phyloP scores from a whole-genome alignment of 768 basidiomycete genomes.

The Tylopilus vinaceipallidus region DNA sequence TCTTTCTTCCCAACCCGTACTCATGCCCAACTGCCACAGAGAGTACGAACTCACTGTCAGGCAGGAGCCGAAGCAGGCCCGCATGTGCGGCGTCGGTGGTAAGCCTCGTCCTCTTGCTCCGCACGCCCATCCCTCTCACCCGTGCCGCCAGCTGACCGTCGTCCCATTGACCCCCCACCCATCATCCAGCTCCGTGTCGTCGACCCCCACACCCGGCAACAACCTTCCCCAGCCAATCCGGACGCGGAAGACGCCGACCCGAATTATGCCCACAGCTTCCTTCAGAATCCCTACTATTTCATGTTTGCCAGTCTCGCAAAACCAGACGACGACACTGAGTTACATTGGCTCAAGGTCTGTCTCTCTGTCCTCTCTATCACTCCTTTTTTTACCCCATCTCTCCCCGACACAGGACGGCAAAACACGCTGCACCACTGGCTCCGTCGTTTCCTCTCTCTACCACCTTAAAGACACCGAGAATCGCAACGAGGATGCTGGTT shows the following conservation, averaged over 20 bases:
- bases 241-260: conserved; percentile 36
- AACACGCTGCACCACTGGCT: conserved; percentile 88
- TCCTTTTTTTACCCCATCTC: conserved; percentile 1
- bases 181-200: conserved; percentile 93
- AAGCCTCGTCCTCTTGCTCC: conserved; percentile 44
- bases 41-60: conserved; percentile 84
- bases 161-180: conserved; percentile 95
- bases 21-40: conserved; percentile 40
- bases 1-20: not conserved
- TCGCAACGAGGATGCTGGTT: conserved; percentile 71
- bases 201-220: conserved; percentile 49
- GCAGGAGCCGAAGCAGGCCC: conserved; percentile 89
- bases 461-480: conserved; percentile 80
- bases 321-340: conserved; percentile 83
- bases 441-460: conserved; percentile 86
- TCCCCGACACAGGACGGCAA: conserved; percentile 74
- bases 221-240: conserved; percentile 26
- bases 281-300: conserved; percentile 94
- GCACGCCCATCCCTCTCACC: not conserved
- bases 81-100: conserved; percentile 89
- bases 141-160: conserved; percentile 71
- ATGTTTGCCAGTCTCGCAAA: conserved; percentile 92
- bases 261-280: conserved; percentile 55
- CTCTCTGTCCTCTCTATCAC: not conserved
- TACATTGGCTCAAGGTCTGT: conserved; percentile 79